phyloP scores from a whole-genome alignment of 1,284 basidiomycete species.

The Wallemia mellicola region DNA sequence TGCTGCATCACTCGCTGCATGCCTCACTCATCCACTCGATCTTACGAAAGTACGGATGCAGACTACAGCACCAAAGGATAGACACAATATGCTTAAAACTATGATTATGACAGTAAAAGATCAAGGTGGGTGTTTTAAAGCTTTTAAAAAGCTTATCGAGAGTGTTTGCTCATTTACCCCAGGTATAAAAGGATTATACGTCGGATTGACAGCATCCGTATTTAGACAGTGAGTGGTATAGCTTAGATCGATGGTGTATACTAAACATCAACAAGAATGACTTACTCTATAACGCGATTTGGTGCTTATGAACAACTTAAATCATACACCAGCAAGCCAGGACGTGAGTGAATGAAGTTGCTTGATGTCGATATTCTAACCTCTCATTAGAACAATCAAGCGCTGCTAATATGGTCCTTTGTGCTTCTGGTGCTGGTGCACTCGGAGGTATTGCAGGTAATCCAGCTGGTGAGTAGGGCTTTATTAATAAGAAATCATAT shows the following conservation, averaged over 20 bases:
- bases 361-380: neutral
- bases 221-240: constrained; percentile 10
- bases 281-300: constrained; percentile 15
- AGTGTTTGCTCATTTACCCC: neutral
- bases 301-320: constrained; percentile 16
- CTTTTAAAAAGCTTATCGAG: constrained; percentile 9
- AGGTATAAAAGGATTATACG: constrained; percentile 16
- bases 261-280: constrained; percentile 8
- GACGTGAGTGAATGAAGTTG: neutral
- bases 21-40: constrained; percentile 15
- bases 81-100: constrained; percentile 6
- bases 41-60: constrained; percentile 15
- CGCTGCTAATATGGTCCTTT: constrained; percentile 13
- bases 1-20: constrained; percentile 12
- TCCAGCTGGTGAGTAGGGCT: constrained; percentile 11
- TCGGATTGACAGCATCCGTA: constrained; percentile 16
- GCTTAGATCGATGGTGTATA: neutral
- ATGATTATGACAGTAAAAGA: constrained; percentile 8
- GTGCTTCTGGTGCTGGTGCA: constrained; percentile 13
- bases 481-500: neutral
- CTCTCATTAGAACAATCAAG: constrained; percentile 11
- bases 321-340: constrained; percentile 1
- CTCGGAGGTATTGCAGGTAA: constrained; percentile 10
- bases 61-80: constrained; percentile 10
- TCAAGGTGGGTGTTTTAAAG: constrained; percentile 10